These are phyloP conservation scores for Fusarium albidum DNA, from an alignment of 2,329 filamentous ascomycete species.

Conservation along the genomic window DNA sequence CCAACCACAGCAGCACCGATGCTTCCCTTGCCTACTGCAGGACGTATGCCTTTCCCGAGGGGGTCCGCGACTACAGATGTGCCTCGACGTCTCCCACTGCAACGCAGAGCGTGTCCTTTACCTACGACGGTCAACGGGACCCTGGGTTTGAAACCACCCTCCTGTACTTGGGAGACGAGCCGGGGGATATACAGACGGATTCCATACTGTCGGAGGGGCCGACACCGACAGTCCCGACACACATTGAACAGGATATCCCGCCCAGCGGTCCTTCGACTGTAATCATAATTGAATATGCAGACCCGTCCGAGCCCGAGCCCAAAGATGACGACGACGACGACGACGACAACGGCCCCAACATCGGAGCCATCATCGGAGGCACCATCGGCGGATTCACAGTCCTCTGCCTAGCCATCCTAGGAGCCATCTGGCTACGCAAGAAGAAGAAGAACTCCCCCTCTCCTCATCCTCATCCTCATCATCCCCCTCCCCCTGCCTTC, in stretches of 20 bases:
- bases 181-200: neutral
- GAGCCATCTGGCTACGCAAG: slow-evolving; percentile 15
- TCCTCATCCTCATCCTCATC: neutral
- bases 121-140: slow-evolving; percentile 11
- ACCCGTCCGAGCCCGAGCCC: neutral
- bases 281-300: neutral
- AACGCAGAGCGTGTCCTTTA: slow-evolving; percentile 13
- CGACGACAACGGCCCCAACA: neutral
- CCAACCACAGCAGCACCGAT: slow-evolving; percentile 10
- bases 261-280: no score
- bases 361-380: slow-evolving; percentile 26
- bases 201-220: neutral
- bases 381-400: slow-evolving; percentile 16
- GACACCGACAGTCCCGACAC: neutral
- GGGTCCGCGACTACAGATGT: slow-evolving; percentile 19
- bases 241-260: neutral
- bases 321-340: neutral
- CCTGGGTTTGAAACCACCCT: slow-evolving; percentile 2
- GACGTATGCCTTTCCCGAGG: slow-evolving; percentile 16
- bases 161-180: neutral
- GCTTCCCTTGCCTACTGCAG: slow-evolving; percentile 21
- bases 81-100: slow-evolving; percentile 2
- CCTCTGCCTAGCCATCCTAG: slow-evolving; percentile 11
- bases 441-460: slow-evolving; percentile 10
- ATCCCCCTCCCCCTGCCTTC: neutral